Evolutionary conservation across 1,284 basidiomycete species (phyloP), one percentile per base, ranked within the genome.

Genomic region (Cryptococcus sp.): DNA sequence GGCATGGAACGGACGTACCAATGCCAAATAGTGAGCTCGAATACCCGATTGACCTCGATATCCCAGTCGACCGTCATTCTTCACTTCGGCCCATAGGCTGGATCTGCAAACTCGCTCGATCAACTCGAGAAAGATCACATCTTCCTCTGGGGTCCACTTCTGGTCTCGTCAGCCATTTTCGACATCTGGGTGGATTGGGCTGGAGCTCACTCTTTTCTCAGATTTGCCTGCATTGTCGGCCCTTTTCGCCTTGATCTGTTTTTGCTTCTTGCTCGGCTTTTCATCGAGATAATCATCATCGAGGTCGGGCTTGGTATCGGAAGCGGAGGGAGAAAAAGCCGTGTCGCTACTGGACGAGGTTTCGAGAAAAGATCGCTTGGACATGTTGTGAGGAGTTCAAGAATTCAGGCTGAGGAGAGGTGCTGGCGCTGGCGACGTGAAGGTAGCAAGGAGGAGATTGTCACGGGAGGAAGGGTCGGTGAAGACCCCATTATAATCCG

Each of bases 131-230:
- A 55, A 60, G 43, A 60, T 57, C 5, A 18, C 38, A 19, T 65
- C 58, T 37, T 65, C 62, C 19, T 59, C 54, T 12, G 45, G 28
- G 0, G 58, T 53, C 62, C 62, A 65, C 14, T 45, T 25, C 39
- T 40, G 35, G 5, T 18, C 6, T 7, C 6, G 25, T 48, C 51
- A 47, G 52, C 43, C 32, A 25, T 45, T 9, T 19, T 10, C 44
- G 35, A 25, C 19, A 21, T 33, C 21, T 7, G 12, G 16, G 14
- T 21, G 6, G 12, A 34, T n/a, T 9, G 4, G 28, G 43, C 3
- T 41, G 18, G 5, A 9, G 14, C 25, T 36, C 49, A 16, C 24
- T 34, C 21, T 36, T 18, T 31, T 21, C n/a, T 18, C 23, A 9
- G 4, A n/a, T 18, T 43, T n/a, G 19, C 4, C n/a, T 18, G 22